Evolutionary conservation across 2,329 filamentous ascomycete species (phyloP).

Genomic region (Fusarium transvaalense): DNA sequence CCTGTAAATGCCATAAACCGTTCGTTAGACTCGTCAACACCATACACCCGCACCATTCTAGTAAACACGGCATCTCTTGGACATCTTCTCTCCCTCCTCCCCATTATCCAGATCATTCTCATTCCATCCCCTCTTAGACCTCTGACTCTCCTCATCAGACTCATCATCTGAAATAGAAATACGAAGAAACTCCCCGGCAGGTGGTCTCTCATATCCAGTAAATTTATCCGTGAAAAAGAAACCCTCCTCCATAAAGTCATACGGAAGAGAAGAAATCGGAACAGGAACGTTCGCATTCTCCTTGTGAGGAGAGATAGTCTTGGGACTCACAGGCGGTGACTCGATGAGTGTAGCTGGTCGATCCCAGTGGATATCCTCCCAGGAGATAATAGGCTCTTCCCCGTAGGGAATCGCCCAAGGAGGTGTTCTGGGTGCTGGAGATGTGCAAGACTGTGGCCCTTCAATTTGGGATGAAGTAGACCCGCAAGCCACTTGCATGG

Average conservation of each 20-base stretch:
- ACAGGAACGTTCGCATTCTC: too few species aligned
- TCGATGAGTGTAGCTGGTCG: neutral
- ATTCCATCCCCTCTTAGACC: conserved; percentile 3
- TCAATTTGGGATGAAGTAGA: neutral
- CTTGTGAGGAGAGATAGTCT: neutral
- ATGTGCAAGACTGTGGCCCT: too few species aligned
- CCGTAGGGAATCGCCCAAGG: neutral
- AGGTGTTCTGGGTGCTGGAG: neutral
- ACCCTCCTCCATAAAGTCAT: neutral
- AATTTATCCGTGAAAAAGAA: neutral
- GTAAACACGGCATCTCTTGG: neutral
- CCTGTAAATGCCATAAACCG: too few species aligned
- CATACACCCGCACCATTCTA: neutral
- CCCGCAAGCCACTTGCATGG: neutral
- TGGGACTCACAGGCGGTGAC: neutral
- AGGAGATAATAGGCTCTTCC: conserved; percentile 8
- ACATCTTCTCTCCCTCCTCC: too few species aligned
- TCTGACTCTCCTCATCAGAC: neutral
- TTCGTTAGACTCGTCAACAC: neutral
- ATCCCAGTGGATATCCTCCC: neutral
- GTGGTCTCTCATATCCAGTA: neutral
- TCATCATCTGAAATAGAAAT: neutral
- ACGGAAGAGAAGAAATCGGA: neutral
- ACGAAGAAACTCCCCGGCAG: neutral
- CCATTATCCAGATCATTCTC: neutral